Base-by-base conservation (phyloP, 176 grass and related monocot genomes). In the Carex scoparia region DNA sequence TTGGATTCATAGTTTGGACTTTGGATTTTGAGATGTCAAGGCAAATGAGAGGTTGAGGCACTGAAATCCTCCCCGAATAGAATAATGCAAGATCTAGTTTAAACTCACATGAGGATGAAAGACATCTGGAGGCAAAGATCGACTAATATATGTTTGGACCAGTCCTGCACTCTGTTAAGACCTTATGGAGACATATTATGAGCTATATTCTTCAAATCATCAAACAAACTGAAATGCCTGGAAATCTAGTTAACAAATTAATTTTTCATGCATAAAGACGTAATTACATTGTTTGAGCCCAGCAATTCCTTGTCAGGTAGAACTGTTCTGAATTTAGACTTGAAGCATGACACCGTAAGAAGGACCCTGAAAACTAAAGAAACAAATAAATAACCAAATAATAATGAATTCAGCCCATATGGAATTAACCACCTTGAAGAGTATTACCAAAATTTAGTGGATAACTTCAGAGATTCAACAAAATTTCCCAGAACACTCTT, bases 251-350 rank as follows among this genome's bases (percentile, higher is more conserved):
- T 61, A 58, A 63, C 35, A 94, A 86, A 78, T 38, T 78, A 63
- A 79, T 31, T 82, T 40, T 81, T 78, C 19, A 58, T 42, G 31
- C 70, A 51, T 23, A 54, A 85, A 68, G 49, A 84, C 87, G 81
- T 16, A 84, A 89, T 90, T 95, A 98, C 93, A 85, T 95, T 88
- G 86, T 87, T 89, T 88, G 95, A 90, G 61, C 95, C 95, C 86
- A 89, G 82, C 58, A 98, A 91, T 55, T 98, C 93, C 89, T 85
- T 90, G 46, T 95, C 86, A 44, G 87, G 92, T 71, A 90, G 68
- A 64, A 87, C 83, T 69, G 81, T 86, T 54, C 53, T 78, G 79
- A 95, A 98, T 87, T 98, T 98, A 51, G 86, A 83, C 86, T 81
- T 93, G 88, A 98, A 98, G 79, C 91, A 95, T 31, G 93, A 90